Base-by-base conservation (phyloP, 2,329 filamentous ascomycete genomes). In the Thielaviopsis musarum region DNA sequence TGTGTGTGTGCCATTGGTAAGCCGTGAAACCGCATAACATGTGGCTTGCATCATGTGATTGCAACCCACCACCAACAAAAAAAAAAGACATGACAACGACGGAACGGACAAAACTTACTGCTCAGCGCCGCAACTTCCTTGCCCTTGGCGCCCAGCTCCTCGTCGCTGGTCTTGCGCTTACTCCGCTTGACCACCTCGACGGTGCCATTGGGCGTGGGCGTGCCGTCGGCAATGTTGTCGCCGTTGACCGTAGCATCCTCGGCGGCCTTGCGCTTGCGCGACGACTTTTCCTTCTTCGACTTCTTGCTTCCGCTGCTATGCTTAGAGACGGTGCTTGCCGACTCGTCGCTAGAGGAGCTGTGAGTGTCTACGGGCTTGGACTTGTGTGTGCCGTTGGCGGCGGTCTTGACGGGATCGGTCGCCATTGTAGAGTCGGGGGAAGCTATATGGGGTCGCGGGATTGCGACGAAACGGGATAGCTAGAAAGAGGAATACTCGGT, bases 191-290 rank as follows among this genome's bases (percentile, higher is more conserved):
- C 57, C 38, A 59, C 28, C 38, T 56, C 24, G 17, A 54, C 26
- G 3, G 34, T 17, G 48, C 54, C 57, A 5, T 52, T 49, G 41
- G 41, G 52, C 15, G 34, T 24, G 21, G 52, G 28, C 19, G 26
- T 30, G 13, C 13, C 24, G 10, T 54, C 21, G 19, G 49, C 10
- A n/a, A 19, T 30, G 54, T 71, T 75, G 7, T 68, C 69, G 5
- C 67, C 70, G 59, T 68, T 68, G 45, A 71, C 73, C 54, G 67
- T 69, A 61, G 71, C 74, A 65, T 77, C 75, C 62, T 74, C 73
- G 22, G 71, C 71, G 17, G 48, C 53, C 54, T 75, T 75, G 53
- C 61, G 58, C 60, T 60, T 61, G 56, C 59, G 59, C 41, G 57
- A 58, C 38, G 59, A 61, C 34, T 57, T 60, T 4, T 57, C 59